Evolutionary conservation across 768 basidiomycete genomes (phyloP).

Genomic region (Leucocoprinus sp.): DNA sequence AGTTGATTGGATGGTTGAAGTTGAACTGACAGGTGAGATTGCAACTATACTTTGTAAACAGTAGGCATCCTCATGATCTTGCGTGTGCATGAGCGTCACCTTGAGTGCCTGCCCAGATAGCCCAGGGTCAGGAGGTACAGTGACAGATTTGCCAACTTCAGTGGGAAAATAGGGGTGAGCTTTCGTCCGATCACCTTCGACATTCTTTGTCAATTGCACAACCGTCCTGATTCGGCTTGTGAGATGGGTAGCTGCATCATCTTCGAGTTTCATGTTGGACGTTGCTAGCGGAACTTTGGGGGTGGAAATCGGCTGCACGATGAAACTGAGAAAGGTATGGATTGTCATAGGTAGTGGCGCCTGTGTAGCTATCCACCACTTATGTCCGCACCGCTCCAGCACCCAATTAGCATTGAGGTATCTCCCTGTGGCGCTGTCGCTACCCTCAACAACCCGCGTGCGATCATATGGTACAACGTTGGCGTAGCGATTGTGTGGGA

Average conservation of each 20-base stretch:
- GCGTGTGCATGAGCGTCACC: constrained; percentile 46
- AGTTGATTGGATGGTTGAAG: constrained; percentile 1
- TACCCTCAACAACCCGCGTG: constrained; percentile 55
- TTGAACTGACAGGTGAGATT: constrained; percentile 28
- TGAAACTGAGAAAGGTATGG: constrained; percentile 69
- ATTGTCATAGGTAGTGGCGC: constrained; percentile 65
- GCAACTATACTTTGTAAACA: constrained; percentile 58
- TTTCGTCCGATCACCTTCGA: constrained; percentile 66
- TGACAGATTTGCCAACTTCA: constrained; percentile 42
- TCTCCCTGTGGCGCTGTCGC: constrained; percentile 24
- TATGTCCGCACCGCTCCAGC: constrained; percentile 60
- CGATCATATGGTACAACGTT: constrained; percentile 78
- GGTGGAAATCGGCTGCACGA: constrained; percentile 39
- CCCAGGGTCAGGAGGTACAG: constrained; percentile 39
- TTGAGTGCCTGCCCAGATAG: constrained; percentile 35
- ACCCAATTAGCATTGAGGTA: constrained; percentile 89
- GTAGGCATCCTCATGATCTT: constrained; percentile 43
- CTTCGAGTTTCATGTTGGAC: neutral
- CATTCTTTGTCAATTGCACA: constrained; percentile 70
- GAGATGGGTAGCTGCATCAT: constrained; percentile 7
- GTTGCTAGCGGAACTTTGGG: constrained; percentile 17
- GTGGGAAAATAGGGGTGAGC: constrained; percentile 73
- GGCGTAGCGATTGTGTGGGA: constrained; percentile 54
- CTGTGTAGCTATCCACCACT: constrained; percentile 83
- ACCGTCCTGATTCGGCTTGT: constrained; percentile 57